Evolutionary conservation across 2,329 filamentous ascomycete species (phyloP).

Genomic region (Fusarium tricinctum): DNA sequence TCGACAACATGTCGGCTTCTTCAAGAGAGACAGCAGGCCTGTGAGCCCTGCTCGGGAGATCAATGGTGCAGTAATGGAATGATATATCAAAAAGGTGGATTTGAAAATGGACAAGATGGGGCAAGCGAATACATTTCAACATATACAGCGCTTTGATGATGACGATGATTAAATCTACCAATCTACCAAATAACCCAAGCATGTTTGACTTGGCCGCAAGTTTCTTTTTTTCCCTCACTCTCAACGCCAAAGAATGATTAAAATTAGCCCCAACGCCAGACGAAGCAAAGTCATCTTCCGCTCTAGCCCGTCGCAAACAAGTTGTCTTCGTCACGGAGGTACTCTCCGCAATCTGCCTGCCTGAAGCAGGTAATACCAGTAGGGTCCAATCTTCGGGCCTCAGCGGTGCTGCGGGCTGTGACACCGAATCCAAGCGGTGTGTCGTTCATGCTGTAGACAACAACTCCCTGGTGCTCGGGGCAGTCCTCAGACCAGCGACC

Average conservation of each 20-base stretch:
- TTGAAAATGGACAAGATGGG: constrained; percentile 29
- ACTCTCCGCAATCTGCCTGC: constrained; percentile 95
- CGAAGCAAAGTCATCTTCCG: constrained; percentile 18
- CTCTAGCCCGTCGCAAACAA: constrained; percentile 68
- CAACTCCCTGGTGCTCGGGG: constrained; percentile 91
- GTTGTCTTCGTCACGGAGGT: constrained; percentile 84
- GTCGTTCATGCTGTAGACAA: constrained; percentile 93
- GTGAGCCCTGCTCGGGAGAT: constrained; percentile 61
- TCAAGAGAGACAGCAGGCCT: constrained; percentile 67
- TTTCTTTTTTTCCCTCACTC: constrained; percentile 35
- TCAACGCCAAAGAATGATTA: constrained; percentile 43
- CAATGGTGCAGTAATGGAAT: constrained; percentile 42
- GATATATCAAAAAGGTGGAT: constrained; percentile 2
- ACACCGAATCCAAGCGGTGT: constrained; percentile 94
- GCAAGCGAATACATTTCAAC: constrained; percentile 43
- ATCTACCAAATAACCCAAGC: constrained; percentile 45
- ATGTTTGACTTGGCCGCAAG: constrained; percentile 31
- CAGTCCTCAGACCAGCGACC: constrained; percentile 91
- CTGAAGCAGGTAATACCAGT: constrained; percentile 91
- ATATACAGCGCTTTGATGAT: constrained; percentile 41
- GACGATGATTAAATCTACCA: constrained; percentile 39
- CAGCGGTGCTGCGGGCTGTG: constrained; percentile 87
- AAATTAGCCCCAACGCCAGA: constrained; percentile 48
- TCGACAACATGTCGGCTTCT: constrained; percentile 88
- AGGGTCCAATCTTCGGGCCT: constrained; percentile 86